Percentiles rank a stretch among this genome's conserved stretches.
These are phyloP conservation scores for Ochetophila trinervis DNA, from an alignment of 306 rosid genomes.

Conservation along the genomic window DNA sequence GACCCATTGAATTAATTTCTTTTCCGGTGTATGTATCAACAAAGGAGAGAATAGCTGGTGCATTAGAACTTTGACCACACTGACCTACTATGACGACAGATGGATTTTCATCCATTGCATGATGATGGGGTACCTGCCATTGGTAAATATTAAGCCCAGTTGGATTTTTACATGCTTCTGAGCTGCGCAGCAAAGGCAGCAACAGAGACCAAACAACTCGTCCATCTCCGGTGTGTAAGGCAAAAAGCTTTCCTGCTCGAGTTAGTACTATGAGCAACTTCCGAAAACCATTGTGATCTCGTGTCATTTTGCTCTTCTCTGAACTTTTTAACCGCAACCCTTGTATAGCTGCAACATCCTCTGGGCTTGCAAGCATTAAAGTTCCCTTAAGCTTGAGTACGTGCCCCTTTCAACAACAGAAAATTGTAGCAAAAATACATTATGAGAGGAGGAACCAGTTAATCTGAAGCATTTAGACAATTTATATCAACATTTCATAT, in stretches of 20 bases:
- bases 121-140: constrained; percentile 99
- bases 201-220: constrained; percentile 84
- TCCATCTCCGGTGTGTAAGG: constrained; percentile 98
- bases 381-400: constrained; percentile 93
- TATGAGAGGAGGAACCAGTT: constrained; percentile 28
- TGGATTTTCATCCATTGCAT: constrained; percentile 91
- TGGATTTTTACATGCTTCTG: constrained; percentile 63
- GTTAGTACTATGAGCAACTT: constrained; percentile 86
- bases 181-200: constrained; percentile 52
- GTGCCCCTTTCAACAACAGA: constrained; percentile 68
- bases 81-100: constrained; percentile 75
- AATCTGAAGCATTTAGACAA: constrained; percentile 13
- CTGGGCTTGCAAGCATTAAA: constrained; percentile 88
- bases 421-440: constrained; percentile 22
- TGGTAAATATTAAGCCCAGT: constrained; percentile 77
- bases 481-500: constrained; percentile 15
- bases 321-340: constrained; percentile 77
- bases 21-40: constrained; percentile 77
- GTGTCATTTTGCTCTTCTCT: constrained; percentile 94
- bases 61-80: constrained; percentile 61
- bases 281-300: constrained; percentile 97
- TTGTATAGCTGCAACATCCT: constrained; percentile 83
- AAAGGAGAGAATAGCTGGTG: constrained; percentile 71
- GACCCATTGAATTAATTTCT: constrained; percentile 57
- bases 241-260: constrained; percentile 84